A percentile compares a stretch with the other conserved stretches of the same genome.
Conservation (phyloP, 2,329 filamentous ascomycete genomes). For the Fusarium continuum region DNA sequence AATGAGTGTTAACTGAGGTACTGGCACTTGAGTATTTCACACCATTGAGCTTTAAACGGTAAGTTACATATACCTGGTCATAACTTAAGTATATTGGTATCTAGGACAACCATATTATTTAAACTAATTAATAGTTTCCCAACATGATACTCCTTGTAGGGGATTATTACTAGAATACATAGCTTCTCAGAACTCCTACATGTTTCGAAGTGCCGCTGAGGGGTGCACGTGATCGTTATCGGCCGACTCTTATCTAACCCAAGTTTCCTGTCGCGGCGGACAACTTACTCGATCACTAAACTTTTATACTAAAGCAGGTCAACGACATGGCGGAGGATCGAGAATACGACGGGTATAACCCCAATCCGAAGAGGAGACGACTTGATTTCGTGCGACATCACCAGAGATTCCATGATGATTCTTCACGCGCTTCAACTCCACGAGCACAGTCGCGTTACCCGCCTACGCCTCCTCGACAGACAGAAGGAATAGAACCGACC, state of each 20-base stretch:
- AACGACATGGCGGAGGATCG: constrained; percentile 48
- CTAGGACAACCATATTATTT: too few species aligned
- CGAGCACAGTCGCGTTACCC: constrained; percentile 52
- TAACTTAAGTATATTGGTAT: too few species aligned
- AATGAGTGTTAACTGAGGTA: too few species aligned
- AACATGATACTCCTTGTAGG: too few species aligned
- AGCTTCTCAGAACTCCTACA: too few species aligned
- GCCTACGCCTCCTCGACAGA: constrained; percentile 50
- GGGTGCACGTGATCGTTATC: constrained; percentile 9
- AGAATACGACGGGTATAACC: constrained; percentile 52
- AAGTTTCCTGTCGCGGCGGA: not conserved
- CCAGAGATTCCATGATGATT: constrained; percentile 46
- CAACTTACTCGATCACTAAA: not conserved
- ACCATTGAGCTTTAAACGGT: too few species aligned
- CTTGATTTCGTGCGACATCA: constrained; percentile 47
- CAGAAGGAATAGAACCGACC: constrained; percentile 67
- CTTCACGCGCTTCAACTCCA: constrained; percentile 48
- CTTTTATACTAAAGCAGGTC: not conserved
- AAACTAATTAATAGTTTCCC: too few species aligned
- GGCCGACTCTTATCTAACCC: not conserved
- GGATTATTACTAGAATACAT: too few species aligned
- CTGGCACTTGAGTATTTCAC: too few species aligned
- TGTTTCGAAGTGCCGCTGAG: not conserved
- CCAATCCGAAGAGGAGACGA: constrained; percentile 53
- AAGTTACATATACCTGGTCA: too few species aligned